Percentiles rank a stretch among this genome's conserved stretches.
phyloP scores from a whole-genome alignment of 176 grass and related monocot species.

The Eragrostis curvula region DNA sequence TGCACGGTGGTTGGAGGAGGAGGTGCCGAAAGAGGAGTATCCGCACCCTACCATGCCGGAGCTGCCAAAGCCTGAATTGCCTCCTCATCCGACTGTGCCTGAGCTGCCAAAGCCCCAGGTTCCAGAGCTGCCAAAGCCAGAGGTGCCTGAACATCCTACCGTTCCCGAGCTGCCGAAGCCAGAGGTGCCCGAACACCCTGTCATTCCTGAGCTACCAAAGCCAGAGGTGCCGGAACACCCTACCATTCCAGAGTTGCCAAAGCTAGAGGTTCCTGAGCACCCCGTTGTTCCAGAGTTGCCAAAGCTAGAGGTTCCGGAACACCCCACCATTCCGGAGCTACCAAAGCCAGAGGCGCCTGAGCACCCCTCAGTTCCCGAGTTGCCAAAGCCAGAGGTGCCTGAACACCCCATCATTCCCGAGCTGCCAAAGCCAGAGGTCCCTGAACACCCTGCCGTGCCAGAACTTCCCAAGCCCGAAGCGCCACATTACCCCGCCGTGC shows the following conservation, averaged over 20 bases:
- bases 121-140: neutral
- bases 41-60: neutral
- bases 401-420: neutral
- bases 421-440: neutral
- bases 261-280: neutral
- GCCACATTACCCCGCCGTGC: neutral
- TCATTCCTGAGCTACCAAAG: constrained; percentile 1
- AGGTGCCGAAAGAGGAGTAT: constrained; percentile 31
- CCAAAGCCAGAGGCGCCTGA: neutral
- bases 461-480: neutral
- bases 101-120: neutral
- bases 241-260: neutral
- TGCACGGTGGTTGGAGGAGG: constrained; percentile 25
- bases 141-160: neutral
- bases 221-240: constrained; percentile 20
- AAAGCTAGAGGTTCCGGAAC: neutral
- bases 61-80: neutral
- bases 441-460: neutral
- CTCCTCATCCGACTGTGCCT: neutral
- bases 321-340: neutral
- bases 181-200: neutral
- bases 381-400: neutral
- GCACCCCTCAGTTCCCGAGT: neutral
- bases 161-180: neutral
- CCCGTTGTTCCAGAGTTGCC: neutral